phyloP scores from a whole-genome alignment of 805 yeast genomes.

The Candida argentea region DNA sequence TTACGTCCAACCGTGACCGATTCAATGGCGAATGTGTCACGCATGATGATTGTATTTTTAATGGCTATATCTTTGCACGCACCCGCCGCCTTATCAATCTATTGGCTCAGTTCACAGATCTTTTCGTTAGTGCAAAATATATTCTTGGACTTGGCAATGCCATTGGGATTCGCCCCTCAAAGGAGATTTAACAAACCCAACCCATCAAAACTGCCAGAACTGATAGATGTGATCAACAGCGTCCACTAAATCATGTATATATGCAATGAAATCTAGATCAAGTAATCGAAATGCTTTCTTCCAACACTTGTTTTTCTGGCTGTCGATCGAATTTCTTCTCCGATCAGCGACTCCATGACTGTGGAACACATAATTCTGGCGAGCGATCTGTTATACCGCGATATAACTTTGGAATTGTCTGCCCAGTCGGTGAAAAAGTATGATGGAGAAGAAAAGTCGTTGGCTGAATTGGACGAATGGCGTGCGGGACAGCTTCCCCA shows the following conservation, averaged over 20 bases:
- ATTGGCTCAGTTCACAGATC: constrained; percentile 82
- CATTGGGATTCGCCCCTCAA: constrained; percentile 43
- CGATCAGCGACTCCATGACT: not conserved
- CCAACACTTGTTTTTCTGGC: too few species aligned
- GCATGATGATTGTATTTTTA: constrained; percentile 68
- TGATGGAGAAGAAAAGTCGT: constrained; percentile 14
- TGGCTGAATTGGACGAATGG: constrained; percentile 31
- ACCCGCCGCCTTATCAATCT: constrained; percentile 70
- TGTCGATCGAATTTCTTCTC: too few species aligned
- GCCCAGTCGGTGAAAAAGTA: constrained; percentile 16
- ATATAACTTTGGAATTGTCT: constrained; percentile 18
- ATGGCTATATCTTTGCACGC: constrained; percentile 84
- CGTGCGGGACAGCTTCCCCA: constrained; percentile 19
- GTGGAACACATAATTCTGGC: constrained; percentile 7
- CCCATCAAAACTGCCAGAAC: constrained; percentile 3
- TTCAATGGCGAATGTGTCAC: constrained; percentile 56
- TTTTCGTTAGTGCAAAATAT: constrained; percentile 72
- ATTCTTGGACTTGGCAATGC: constrained; percentile 54
- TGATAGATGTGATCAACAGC: constrained; percentile 4
- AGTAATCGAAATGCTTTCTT: not conserved
- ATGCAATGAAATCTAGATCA: not conserved
- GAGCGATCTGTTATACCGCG: constrained; percentile 14
- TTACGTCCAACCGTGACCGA: constrained; percentile 50
- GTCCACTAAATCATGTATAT: not conserved
- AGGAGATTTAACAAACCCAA: constrained; percentile 15